Base-by-base conservation (phyloP, 169 alveolate species). In the Amoebophrya sp. region DNA sequence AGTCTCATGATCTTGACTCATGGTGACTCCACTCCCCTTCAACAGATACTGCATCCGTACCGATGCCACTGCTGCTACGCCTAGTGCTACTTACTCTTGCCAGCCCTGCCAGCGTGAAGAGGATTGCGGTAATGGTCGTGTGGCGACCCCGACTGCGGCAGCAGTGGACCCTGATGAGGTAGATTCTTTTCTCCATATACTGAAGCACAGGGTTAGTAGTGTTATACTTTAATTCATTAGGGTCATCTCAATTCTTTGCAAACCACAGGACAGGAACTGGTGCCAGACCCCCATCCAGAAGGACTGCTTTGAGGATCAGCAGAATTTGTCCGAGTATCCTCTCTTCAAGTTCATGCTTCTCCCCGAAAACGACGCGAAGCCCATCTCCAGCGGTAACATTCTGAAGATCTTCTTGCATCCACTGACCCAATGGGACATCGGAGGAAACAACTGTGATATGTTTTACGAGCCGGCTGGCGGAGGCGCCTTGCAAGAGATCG, bases 31-130 rank as follows among this genome's bases (percentile, higher is more conserved):
- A n/a, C n/a, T n/a, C n/a, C n/a, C n/a, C n/a, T n/a, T n/a, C n/a
- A n/a, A n/a, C n/a, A n/a, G n/a, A 36, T 65, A 65, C 83, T 65
- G 83, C 83, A 65, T 65, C 83, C 18, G n/a, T 29, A 65, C 83
- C 12, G 83, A 65, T 26, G 83, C 83, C 38, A 65, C 83, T 36
- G 39, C 83, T 29, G 83, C 83, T 10, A 65, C 83, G 33, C 83
- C 83, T 10, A 26, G 39, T 26, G 83, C 83, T 10, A 65, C 83
- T 10, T 65, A 65, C 26, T 65, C 83, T 10, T 65, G 83, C 83
- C 0, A 6, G 83, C 83, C 83, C 38, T 65, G 83, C 83, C 36
- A 65, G 83, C 83, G 83, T 1, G 83, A 65, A 26, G 83, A 65
- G 83, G 83, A 65, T 36, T 65, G 83, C 83, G 83, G 83, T 1